Evolutionary conservation across 2,329 filamentous ascomycete species (phyloP), one percentile per base, ranked within the genome.

Genomic region (Daldinia sp.): DNA sequence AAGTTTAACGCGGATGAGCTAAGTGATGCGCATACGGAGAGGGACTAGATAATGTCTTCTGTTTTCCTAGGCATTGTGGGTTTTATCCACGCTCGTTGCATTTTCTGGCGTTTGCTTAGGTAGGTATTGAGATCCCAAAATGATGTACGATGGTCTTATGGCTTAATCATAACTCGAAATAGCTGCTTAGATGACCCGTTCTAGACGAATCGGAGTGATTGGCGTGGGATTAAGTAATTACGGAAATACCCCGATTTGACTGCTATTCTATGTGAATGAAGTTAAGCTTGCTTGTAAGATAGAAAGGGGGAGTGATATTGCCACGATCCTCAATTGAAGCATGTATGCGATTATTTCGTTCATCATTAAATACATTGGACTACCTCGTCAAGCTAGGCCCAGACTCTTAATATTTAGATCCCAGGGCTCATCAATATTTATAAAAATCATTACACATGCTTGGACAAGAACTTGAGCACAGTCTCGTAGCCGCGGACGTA

Each of bases 401-500:
- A 27, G 7, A 23, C 21, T 9, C 9, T 2, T 13, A 3, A n/a
- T 13, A 21, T 45, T n/a, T 45, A n/a, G 2, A 3, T 8, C 10
- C n/a, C 5, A 5, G 15, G 39, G 21, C 39, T 15, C n/a, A 25
- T 25, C 5, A 34, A 21, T 4, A 32, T 25, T 29, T 15, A 11
- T 17, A n/a, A 17, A 11, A 4, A 17, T n/a, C 11, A 41, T 71
- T 63, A 75, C 25, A 74, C 30, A 71, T 88, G 77, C 76, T 87
- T 80, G 49, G 77, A 75, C 65, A 89, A 85, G 76, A 89, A 90
- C 47, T 80, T 76, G 37, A 88, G 71, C 17, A 88, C 78, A 13
- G 81, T 83, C 79, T 85, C 81, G 77, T 87, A 90, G 2, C 85
- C 87, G 47, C 88, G 82, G 47, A 81, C 79, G 65, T 88, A 89